phyloP scores from a whole-genome alignment of 495 filamentous ascomycete genomes.

The Penicillium pancosmium region DNA sequence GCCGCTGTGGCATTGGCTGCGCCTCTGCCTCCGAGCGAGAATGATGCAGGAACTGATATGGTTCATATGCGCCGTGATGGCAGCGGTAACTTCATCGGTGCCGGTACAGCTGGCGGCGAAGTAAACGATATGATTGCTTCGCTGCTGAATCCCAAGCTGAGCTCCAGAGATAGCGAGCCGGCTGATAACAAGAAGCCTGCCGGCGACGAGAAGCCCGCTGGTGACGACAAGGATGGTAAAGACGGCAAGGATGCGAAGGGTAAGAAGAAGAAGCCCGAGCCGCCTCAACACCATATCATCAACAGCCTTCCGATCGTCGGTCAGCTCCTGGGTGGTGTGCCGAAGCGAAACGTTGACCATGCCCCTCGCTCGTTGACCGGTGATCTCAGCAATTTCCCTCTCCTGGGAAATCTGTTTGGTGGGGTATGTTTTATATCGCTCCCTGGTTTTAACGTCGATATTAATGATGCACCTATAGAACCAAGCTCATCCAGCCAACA shows the following conservation, averaged over 20 bases:
- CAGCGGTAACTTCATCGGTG: slow-evolving; percentile 21
- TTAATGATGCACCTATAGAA: slow-evolving; percentile 1
- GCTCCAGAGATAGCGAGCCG: not conserved
- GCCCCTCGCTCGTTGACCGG: slow-evolving; percentile 20
- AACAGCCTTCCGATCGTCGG: slow-evolving; percentile 10
- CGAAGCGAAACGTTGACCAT: slow-evolving; percentile 8
- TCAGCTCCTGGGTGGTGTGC: not conserved
- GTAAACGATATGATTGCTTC: slow-evolving; percentile 15
- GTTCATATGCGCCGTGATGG: slow-evolving; percentile 16
- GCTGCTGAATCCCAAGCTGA: slow-evolving; percentile 8
- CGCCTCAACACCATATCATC: slow-evolving; percentile 6
- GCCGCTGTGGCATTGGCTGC: slow-evolving; percentile 29
- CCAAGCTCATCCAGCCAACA: slow-evolving; percentile 11
- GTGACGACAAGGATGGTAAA: not conserved
- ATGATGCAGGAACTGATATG: slow-evolving; percentile 8
- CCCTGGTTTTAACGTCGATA: not conserved
- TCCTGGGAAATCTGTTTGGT: slow-evolving; percentile 20
- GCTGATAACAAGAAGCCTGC: not conserved
- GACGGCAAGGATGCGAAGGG: not conserved
- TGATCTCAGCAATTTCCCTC: slow-evolving; percentile 18
- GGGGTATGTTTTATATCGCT: slow-evolving; percentile 16
- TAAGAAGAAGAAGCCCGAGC: slow-evolving; percentile 7
- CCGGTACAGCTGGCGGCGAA: slow-evolving; percentile 17
- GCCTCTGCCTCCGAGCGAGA: slow-evolving; percentile 16
- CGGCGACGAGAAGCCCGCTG: not conserved